Evolutionary conservation across 2,329 filamentous ascomycete species (phyloP), one percentile per base, ranked within the genome.

Genomic region (Nemania bipapillata): DNA sequence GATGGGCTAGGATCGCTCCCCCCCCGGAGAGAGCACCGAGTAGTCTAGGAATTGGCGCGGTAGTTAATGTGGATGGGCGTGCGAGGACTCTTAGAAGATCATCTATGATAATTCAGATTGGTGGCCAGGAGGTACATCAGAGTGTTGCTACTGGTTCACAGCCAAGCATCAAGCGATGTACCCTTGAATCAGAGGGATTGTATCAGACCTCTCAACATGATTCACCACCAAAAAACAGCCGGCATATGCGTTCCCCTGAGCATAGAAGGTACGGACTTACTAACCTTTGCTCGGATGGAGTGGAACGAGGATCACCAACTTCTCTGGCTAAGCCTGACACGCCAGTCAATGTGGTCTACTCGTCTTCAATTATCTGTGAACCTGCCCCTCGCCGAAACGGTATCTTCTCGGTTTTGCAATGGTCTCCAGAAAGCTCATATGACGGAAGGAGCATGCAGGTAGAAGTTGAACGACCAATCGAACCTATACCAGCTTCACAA

Each of bases 101-200:
- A 22, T 54, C 59, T 40, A 65, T 81, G 24, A 78, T 59, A 49
- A 76, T 83, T 28, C 77, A 74, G 30, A 76, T 83, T 52, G 81
- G 80, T 8, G 80, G 77, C 47, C 77, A 78, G 61, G 77, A 79
- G 55, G 78, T 77, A 59, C 70, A 72, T 11, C 70, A 73, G 11
- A 76, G 70, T 63, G 22, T 65, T 40, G 66, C 37, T 20, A 72
- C 71, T 17, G 26, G 55, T 28, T 75, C 73, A 12, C 70, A 70
- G 30, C 28, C 35, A 49, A 72, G 67, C 54, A 55, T n/a, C 49
- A 72, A 53, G n/a, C 72, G 66, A 66, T 68, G 70, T n/a, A 71
- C 65, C 42, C 42, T 70, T 15, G 56, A 64, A 28, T 66, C 70
- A 32, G 20, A 49, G 20, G 20, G 15, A 28, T 55, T 49, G 32